These are phyloP conservation scores for Zymoseptoria passerinii DNA, from an alignment of 2,329 filamentous ascomycete species.

Conservation along the genomic window DNA sequence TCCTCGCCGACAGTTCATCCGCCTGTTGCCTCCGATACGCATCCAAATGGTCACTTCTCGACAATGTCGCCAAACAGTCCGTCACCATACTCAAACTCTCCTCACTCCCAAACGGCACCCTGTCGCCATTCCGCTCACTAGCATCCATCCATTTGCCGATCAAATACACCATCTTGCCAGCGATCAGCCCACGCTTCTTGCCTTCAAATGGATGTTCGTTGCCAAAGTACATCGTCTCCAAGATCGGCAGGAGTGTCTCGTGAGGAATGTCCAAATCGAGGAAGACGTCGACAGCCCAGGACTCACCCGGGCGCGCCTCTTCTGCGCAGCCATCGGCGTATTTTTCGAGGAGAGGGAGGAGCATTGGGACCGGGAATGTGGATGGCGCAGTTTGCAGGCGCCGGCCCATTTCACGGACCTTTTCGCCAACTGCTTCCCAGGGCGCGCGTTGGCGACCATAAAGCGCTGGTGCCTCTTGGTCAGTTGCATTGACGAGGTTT, in stretches of 20 bases:
- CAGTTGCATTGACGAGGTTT: conserved; percentile 63
- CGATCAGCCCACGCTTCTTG: conserved; percentile 48
- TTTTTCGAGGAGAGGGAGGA: conserved; percentile 49
- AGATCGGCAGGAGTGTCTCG: conserved; percentile 52
- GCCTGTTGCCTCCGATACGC: conserved; percentile 14
- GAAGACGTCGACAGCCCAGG: conserved; percentile 59
- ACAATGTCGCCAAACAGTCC: conserved; percentile 21
- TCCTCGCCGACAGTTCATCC: conserved; percentile 13
- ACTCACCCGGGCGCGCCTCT: conserved; percentile 43
- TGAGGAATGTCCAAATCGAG: conserved; percentile 53
- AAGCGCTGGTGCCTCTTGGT: conserved; percentile 40
- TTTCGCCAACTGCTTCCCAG: conserved; percentile 61
- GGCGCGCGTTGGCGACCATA: conserved; percentile 44
- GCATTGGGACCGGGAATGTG: conserved; percentile 31
- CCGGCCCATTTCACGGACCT: conserved; percentile 49
- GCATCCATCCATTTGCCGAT: conserved; percentile 53
- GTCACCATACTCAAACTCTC: conserved; percentile 43
- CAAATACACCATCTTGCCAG: conserved; percentile 54
- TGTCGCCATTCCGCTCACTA: conserved; percentile 45
- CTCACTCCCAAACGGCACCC: conserved; percentile 52
- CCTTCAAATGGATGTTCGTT: conserved; percentile 58
- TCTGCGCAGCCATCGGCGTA: conserved; percentile 45
- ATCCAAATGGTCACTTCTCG: conserved; percentile 20
- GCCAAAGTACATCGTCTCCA: conserved; percentile 60
- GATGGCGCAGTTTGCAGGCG: conserved; percentile 35